Evolutionary conservation across 768 basidiomycete genomes (phyloP).

Genomic region (Vararia minispora): DNA sequence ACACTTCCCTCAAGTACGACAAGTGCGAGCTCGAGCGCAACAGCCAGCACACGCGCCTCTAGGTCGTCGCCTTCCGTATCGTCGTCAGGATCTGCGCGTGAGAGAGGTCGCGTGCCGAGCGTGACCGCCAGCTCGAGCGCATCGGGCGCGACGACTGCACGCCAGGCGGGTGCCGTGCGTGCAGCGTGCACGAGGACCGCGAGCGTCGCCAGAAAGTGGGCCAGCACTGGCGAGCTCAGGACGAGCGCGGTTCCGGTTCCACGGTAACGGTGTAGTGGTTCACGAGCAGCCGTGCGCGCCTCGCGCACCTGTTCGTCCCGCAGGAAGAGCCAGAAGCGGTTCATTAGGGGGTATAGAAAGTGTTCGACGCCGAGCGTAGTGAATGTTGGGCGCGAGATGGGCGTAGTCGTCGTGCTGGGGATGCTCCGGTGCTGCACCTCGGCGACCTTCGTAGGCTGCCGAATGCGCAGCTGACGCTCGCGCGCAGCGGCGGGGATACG

Average conservation of each 20-base stretch:
- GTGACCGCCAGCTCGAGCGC: conserved; percentile 76
- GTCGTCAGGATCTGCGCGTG: conserved; percentile 26
- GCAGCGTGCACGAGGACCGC: conserved; percentile 76
- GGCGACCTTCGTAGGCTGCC: conserved; percentile 32
- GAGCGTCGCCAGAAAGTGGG: conserved; percentile 66
- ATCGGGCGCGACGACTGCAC: conserved; percentile 72
- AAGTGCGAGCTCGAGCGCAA: conserved; percentile 69
- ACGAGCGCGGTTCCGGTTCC: conserved; percentile 77
- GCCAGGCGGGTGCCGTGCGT: conserved; percentile 70
- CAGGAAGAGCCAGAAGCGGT: conserved; percentile 92
- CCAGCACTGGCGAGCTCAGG: conserved; percentile 64
- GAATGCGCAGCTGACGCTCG: conserved; percentile 65
- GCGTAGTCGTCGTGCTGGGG: conserved; percentile 2
- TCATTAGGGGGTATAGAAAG: conserved; percentile 84
- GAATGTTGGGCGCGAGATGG: conserved; percentile 29
- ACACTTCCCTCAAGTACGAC: conserved; percentile 64
- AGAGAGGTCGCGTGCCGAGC: conserved; percentile 57
- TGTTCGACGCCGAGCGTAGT: conserved; percentile 72
- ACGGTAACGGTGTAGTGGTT: conserved; percentile 45
- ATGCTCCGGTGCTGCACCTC: conserved; percentile 23
- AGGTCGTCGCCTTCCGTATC: conserved; percentile 25
- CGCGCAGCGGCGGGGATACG: conserved; percentile 53
- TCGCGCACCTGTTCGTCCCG: conserved; percentile 75
- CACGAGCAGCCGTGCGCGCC: conserved; percentile 48
- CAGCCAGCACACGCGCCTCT: conserved; percentile 64